A percentile compares a stretch with the other conserved stretches of the same genome.
These are phyloP conservation scores for Neurospora tetrasperma DNA, from an alignment of 495 filamentous ascomycete genomes.

Conservation along the genomic window DNA sequence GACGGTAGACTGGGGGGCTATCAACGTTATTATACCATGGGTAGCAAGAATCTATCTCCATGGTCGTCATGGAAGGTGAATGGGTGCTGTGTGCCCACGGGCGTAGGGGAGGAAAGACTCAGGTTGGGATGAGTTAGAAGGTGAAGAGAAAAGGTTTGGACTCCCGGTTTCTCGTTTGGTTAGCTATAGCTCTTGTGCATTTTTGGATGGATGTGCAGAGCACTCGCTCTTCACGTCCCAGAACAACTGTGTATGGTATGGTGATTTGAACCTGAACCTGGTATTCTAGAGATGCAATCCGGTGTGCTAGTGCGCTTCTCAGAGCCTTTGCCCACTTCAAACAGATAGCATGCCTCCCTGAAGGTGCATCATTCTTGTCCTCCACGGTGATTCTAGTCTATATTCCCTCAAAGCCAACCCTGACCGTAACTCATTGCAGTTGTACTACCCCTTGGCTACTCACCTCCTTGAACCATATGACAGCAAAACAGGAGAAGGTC, in stretches of 20 bases:
- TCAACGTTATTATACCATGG: neutral
- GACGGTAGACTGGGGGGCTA: neutral
- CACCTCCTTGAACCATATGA: too few relatives aligned
- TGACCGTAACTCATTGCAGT: neutral
- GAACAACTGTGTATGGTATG: neutral
- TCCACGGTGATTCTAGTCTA: neutral
- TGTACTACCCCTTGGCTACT: neutral
- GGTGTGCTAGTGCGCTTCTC: neutral
- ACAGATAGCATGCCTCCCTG: neutral
- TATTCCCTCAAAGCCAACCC: neutral
- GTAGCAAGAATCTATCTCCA: neutral
- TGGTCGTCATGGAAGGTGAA: neutral
- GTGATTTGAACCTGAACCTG: neutral
- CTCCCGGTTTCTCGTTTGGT: neutral
- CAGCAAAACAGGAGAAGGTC: too few relatives aligned
- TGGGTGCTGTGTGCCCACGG: neutral
- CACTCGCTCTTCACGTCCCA: neutral
- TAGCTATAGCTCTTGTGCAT: neutral
- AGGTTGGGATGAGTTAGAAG: neutral
- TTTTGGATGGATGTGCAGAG: neutral
- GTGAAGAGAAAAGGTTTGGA: neutral
- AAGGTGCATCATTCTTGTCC: neutral
- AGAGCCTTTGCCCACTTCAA: neutral
- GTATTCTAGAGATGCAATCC: neutral
- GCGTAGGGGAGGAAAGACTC: neutral